Conservation (phyloP, 495 filamentous ascomycete genomes). For the Chaetomium cochliodes region DNA sequence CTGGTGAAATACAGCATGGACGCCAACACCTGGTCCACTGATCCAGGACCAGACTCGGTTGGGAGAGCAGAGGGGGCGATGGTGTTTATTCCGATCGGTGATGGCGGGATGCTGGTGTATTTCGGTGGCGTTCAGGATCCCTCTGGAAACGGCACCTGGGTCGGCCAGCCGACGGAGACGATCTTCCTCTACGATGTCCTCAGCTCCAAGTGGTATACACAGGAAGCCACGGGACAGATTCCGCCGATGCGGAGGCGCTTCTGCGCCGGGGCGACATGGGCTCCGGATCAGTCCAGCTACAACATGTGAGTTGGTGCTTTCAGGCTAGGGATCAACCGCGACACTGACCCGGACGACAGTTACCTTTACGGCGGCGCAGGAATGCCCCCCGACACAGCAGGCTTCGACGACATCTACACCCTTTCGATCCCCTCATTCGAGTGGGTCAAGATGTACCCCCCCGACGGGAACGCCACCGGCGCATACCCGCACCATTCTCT, state of each 20-base stretch:
- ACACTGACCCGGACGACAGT: conserved; percentile 27
- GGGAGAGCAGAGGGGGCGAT: conserved; percentile 47
- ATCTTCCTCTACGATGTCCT: conserved; percentile 55
- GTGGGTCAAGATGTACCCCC: conserved; percentile 54
- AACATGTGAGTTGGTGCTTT: conserved; percentile 49
- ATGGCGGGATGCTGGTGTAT: conserved; percentile 53
- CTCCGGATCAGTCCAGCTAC: conserved; percentile 53
- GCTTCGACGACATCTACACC: conserved; percentile 58
- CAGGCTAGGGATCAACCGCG: no score
- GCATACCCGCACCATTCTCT: conserved; percentile 46
- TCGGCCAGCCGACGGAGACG: conserved; percentile 36
- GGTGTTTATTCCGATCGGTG: conserved; percentile 52
- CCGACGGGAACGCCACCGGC: conserved; percentile 32
- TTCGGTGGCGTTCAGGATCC: conserved; percentile 50
- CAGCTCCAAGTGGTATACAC: conserved; percentile 54
- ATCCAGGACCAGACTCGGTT: conserved; percentile 45
- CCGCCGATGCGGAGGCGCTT: conserved; percentile 51
- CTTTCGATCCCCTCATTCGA: conserved; percentile 56
- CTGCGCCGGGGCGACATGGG: conserved; percentile 54
- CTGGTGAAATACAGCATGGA: conserved; percentile 50
- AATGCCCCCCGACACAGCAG: conserved; percentile 40
- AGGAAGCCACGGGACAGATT: conserved; percentile 48
- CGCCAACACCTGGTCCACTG: conserved; percentile 41
- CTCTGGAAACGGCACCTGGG: conserved; percentile 31
- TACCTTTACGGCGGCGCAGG: conserved; percentile 55